These are phyloP conservation scores for Platismatia glauca DNA, from an alignment of 495 filamentous ascomycete species.

Conservation along the genomic window DNA sequence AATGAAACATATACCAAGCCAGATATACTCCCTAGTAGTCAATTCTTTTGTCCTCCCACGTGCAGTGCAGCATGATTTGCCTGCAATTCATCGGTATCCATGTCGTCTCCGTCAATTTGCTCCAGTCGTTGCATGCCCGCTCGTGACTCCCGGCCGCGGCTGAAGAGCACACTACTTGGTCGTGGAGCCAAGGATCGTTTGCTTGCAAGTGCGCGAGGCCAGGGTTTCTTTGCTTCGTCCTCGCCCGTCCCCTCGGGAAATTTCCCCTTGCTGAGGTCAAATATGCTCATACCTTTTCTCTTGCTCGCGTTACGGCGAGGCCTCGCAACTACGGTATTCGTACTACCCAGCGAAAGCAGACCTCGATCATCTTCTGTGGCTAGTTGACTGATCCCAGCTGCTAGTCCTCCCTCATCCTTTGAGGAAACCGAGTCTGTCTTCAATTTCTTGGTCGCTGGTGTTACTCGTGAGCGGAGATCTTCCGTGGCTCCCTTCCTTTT, in stretches of 20 bases:
- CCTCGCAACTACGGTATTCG: not conserved
- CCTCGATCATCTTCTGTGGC: slow-evolving; percentile 10
- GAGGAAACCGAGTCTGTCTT: slow-evolving; percentile 12
- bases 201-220: slow-evolving; percentile 13
- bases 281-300: slow-evolving; percentile 17
- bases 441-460: slow-evolving; percentile 15
- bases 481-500: slow-evolving; percentile 20
- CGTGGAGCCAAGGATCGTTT: slow-evolving; percentile 11
- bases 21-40: not conserved
- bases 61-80: slow-evolving; percentile 20
- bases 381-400: slow-evolving; percentile 13
- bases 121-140: slow-evolving; percentile 10
- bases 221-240: slow-evolving; percentile 11
- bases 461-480: slow-evolving; percentile 7
- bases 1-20: not conserved
- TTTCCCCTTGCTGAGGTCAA: slow-evolving; percentile 18
- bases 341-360: not conserved
- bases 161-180: slow-evolving; percentile 11
- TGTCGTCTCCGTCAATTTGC: slow-evolving; percentile 14
- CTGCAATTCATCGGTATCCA: slow-evolving; percentile 30
- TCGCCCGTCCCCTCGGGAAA: slow-evolving; percentile 11
- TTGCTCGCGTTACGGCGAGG: slow-evolving; percentile 1
- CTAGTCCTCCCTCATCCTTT: slow-evolving; percentile 5
- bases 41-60: slow-evolving; percentile 7
- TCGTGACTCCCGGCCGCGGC: slow-evolving; percentile 8